Percentiles rank a stretch among this genome's conserved stretches.
Evolutionary conservation across 129 eudicot genomes (phyloP).

Genomic region (Glebionis coronaria): DNA sequence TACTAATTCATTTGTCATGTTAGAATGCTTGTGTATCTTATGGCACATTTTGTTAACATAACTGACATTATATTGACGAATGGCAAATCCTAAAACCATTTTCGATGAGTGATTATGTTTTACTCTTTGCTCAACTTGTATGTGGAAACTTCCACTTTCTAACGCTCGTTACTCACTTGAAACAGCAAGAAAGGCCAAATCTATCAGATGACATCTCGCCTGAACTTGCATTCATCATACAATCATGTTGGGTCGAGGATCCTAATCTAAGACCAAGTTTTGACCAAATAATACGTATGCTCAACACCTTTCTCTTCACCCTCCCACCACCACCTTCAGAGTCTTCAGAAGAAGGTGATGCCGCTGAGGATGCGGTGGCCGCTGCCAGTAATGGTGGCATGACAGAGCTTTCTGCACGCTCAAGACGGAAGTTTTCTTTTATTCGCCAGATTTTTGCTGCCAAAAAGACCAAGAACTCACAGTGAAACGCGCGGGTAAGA

Average conservation of each 20-base stretch:
- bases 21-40: background rate
- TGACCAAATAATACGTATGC: slow-evolving; percentile 88
- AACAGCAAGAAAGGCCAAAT: slow-evolving; percentile 94
- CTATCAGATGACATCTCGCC: slow-evolving; percentile 70
- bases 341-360: slow-evolving; percentile 40
- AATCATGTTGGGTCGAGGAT: slow-evolving; percentile 98
- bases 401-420: slow-evolving; percentile 63
- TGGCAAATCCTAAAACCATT: background rate
- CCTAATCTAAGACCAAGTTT: slow-evolving; percentile 90
- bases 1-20: background rate
- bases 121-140: background rate
- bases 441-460: slow-evolving; percentile 94
- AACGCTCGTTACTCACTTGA: slow-evolving; percentile 14
- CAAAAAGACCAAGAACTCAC: slow-evolving; percentile 66
- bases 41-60: too few relatives aligned
- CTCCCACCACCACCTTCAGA: slow-evolving; percentile 55
- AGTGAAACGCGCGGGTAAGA: slow-evolving; percentile 39
- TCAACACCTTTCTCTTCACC: slow-evolving; percentile 69
- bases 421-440: slow-evolving; percentile 78
- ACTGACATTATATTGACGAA: too few relatives aligned
- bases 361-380: slow-evolving; percentile 35
- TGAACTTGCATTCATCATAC: slow-evolving; percentile 78
- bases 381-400: slow-evolving; percentile 55
- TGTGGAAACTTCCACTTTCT: background rate
- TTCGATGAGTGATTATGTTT: background rate